Base-by-base conservation (phyloP, 2,329 filamentous ascomycete genomes). In the Ophidiomyces ophidiicola region DNA sequence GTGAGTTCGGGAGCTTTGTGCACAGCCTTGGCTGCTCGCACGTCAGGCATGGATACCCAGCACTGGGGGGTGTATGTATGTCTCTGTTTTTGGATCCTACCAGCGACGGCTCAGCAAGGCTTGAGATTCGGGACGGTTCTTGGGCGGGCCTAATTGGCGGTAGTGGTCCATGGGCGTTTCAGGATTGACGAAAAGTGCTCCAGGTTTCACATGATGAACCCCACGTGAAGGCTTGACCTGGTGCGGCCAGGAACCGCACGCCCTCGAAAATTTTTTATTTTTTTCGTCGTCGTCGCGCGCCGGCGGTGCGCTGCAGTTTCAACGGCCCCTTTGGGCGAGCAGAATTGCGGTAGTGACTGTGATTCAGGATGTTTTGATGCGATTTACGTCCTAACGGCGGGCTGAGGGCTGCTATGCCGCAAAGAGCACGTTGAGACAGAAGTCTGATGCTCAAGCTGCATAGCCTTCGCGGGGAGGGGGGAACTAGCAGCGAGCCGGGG, bases 161-260 rank as follows among this genome's bases (percentile, higher is more conserved):
- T 14, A 20, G 23, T 36, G 19, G 19, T 19, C 14, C 28, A 18
- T 26, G 36, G 36, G 19, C 36, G 36, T 39, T 39, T 39, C 36
- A 39, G 36, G 20, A 39, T 25, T n/a, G 8, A 14, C 36, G n/a
- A 25, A 28, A 17, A 29, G 36, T 25, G 28, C 36, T 17, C 36
- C 36, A 39, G 36, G 36, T 39, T 39, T 39, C 36, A 39, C 28
- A 23, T 39, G 28, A 39, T 29, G 36, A 39, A 39, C 36, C 36
- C 36, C 36, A 39, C 36, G 36, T 39, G 36, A 10, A 10, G 25
- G 25, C 25, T 28, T 10, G 14, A 10, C 14, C 25, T n/a, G 25
- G 11, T 3, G 25, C 25, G 3, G 25, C 4, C 4, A 4, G 4
- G 25, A 28, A 14, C 11, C 7, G 3, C 25, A 28, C 3, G 25